Evolutionary conservation across 1,139 yeast species (phyloP).

Genomic region (Debaryomyces sp.): DNA sequence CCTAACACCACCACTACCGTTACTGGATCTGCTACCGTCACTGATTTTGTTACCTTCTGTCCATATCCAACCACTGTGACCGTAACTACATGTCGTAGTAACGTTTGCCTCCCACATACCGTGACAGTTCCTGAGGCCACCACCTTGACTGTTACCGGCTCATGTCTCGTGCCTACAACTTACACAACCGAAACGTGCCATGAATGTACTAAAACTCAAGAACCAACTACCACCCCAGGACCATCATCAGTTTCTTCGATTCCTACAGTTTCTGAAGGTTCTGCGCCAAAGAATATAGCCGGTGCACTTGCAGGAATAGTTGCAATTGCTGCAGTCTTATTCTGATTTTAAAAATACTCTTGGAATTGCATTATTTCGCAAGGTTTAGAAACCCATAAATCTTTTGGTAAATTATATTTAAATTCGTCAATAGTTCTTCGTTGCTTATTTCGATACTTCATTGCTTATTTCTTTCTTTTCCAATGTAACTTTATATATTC

Average conservation of each 20-base stretch:
- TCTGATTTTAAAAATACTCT: not conserved
- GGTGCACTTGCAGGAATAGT: slow-evolving; percentile 8
- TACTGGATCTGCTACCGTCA: slow-evolving; percentile 18
- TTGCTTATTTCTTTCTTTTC: not conserved
- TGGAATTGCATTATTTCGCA: not conserved
- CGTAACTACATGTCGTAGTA: slow-evolving; percentile 30
- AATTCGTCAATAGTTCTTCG: not conserved
- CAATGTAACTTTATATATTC: not conserved
- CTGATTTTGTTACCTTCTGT: slow-evolving; percentile 42
- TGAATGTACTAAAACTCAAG: slow-evolving; percentile 11
- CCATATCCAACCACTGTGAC: slow-evolving; percentile 37
- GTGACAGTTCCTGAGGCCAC: slow-evolving; percentile 37
- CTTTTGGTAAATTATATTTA: not conserved
- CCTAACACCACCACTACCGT: slow-evolving; percentile 10
- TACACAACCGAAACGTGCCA: slow-evolving; percentile 16
- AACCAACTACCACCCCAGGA: slow-evolving; percentile 3
- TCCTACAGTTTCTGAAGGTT: slow-evolving; percentile 7
- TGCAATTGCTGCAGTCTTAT: slow-evolving; percentile 7
- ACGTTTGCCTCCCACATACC: slow-evolving; percentile 22
- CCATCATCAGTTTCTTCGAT: not conserved
- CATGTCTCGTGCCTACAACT: slow-evolving; percentile 41
- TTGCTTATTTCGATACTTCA: not conserved
- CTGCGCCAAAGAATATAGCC: slow-evolving; percentile 8
- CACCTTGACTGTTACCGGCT: slow-evolving; percentile 39
- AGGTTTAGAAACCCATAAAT: not conserved